A percentile compares a stretch with the other conserved stretches of the same genome.
phyloP scores from a whole-genome alignment of 805 yeast genomes.

The Candida koratica region DNA sequence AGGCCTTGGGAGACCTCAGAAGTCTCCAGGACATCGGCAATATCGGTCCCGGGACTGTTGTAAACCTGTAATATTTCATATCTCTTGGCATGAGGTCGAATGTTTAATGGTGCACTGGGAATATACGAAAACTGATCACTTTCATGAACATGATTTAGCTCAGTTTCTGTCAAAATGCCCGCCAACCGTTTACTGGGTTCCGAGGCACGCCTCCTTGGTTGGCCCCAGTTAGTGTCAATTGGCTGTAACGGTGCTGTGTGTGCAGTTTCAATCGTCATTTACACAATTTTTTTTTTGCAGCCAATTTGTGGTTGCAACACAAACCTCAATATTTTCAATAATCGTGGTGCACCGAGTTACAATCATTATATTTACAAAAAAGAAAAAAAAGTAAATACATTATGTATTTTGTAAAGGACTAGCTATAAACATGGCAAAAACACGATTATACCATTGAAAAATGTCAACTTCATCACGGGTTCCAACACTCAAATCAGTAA shows the following conservation, averaged over 20 bases:
- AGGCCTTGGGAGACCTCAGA: background rate
- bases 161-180: background rate
- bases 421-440: too few relatives aligned
- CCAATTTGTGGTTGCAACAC: constrained; percentile 6
- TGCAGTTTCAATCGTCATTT: constrained; percentile 1
- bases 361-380: too few relatives aligned
- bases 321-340: too few relatives aligned
- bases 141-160: background rate
- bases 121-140: constrained; percentile 5
- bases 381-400: constrained; percentile 1
- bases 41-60: background rate
- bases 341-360: too few relatives aligned
- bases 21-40: background rate
- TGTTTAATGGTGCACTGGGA: constrained; percentile 10
- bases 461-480: constrained; percentile 3
- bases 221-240: too few relatives aligned
- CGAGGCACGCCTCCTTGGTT: background rate
- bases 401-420: constrained; percentile 5
- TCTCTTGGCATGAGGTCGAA: constrained; percentile 1
- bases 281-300: constrained; percentile 6
- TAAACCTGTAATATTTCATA: constrained; percentile 2
- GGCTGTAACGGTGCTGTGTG: constrained; percentile 1
- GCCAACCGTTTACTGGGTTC: constrained; percentile 6
- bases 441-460: too few relatives aligned
- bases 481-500: too few relatives aligned